phyloP scores from a whole-genome alignment of 306 rosid species.

The Sphenostylis stenocarpa region DNA sequence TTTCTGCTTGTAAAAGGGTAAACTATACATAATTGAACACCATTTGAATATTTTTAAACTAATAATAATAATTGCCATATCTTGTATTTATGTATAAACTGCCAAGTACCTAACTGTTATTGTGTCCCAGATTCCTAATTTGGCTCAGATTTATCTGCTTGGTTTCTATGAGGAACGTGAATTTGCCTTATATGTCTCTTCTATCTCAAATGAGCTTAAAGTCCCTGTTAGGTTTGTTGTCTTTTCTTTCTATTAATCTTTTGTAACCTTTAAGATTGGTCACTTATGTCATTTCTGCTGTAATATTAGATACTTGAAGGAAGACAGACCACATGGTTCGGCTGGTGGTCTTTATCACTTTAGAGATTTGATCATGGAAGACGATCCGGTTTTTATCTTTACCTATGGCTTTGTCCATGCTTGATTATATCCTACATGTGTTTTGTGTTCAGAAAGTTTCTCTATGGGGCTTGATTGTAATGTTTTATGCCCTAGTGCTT shows the following conservation, averaged over 20 bases:
- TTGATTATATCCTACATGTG: constrained; percentile 5
- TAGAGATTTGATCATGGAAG: constrained; percentile 92
- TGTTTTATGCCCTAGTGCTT: not conserved
- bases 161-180: constrained; percentile 98
- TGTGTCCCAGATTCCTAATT: constrained; percentile 75
- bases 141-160: constrained; percentile 79
- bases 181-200: constrained; percentile 74
- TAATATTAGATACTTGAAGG: constrained; percentile 73
- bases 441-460: not conserved
- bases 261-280: constrained; percentile 9
- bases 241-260: not conserved
- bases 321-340: constrained; percentile 94
- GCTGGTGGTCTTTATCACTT: constrained; percentile 94
- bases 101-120: not conserved
- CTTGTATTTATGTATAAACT: not conserved
- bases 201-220: constrained; percentile 91
- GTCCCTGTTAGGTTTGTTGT: constrained; percentile 75
- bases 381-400: constrained; percentile 61
- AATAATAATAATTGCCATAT: not conserved
- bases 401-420: constrained; percentile 26
- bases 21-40: not conserved
- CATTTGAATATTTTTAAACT: not conserved
- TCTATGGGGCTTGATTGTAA: not conserved
- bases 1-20: constrained; percentile 95
- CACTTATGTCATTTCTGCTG: constrained; percentile 7